Evolutionary conservation across 1,284 basidiomycete genomes (phyloP).

Genomic region (Papiliotrema nemorosa): DNA sequence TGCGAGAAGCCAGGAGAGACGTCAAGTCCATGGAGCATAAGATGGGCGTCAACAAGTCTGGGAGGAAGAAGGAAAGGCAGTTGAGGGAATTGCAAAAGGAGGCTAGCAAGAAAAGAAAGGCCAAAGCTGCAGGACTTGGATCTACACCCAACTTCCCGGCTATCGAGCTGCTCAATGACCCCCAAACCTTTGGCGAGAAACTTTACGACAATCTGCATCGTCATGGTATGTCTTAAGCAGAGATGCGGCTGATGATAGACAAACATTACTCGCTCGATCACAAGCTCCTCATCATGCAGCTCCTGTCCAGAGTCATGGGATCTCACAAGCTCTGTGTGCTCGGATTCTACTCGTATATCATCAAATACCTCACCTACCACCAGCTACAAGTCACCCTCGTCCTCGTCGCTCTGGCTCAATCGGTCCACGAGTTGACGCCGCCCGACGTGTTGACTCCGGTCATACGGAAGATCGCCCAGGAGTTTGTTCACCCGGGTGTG

Average conservation of each 20-base stretch:
- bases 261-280: constrained; percentile 92
- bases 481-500: constrained; percentile 97
- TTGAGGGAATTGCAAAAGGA: constrained; percentile 54
- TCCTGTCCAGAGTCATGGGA: constrained; percentile 92
- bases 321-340: constrained; percentile 89
- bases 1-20: constrained; percentile 56
- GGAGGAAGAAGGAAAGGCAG: constrained; percentile 70
- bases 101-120: constrained; percentile 65
- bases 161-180: constrained; percentile 88
- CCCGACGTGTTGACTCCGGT: constrained; percentile 89
- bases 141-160: constrained; percentile 80
- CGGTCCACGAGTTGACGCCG: constrained; percentile 91
- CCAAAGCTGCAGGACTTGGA: constrained; percentile 51
- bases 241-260: constrained; percentile 52
- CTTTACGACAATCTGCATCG: constrained; percentile 81
- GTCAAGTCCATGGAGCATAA: constrained; percentile 74
- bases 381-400: constrained; percentile 93
- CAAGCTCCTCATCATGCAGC: constrained; percentile 96
- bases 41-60: constrained; percentile 84
- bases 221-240: constrained; percentile 52
- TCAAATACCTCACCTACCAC: constrained; percentile 86
- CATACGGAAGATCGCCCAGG: constrained; percentile 84
- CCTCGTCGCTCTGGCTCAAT: constrained; percentile 91
- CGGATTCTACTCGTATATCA: constrained; percentile 94
- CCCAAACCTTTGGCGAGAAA: constrained; percentile 93